Base-by-base conservation (phyloP, 169 alveolate species). In the Ichthyophthirius multifiliis region DNA sequence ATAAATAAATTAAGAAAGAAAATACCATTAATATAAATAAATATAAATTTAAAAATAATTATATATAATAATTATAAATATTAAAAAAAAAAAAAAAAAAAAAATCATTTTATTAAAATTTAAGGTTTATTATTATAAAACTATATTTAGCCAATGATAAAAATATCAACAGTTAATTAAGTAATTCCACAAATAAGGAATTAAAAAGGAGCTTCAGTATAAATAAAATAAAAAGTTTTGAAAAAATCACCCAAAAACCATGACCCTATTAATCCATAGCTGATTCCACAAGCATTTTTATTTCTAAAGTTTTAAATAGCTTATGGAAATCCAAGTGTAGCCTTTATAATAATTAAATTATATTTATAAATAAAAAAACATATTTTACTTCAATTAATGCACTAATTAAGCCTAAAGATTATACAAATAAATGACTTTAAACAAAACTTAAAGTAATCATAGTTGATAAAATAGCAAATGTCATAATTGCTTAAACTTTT, bases 231-330 rank as follows among this genome's bases (percentile, higher is more conserved):
- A 31, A 81, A 71, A 12, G 86, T 81, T n/a, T 81, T 81, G 32
- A 74, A 48, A 20, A 71, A 43, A 30, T 81, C 86, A n/a, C 86
- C 82, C 20, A 67, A 67, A 73, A 81, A 81, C 82, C 86, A 81
- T 15, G 82, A 67, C 30, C 75, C 75, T 5, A 71, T 81, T 55
- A 81, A 47, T 12, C 75, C 65, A 43, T 71, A 71, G 13, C 82
- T 71, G 5, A 81, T 46, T 18, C 86, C 86, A 43, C 48, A 37
- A 3, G 71, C 86, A 37, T 41, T 81, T 48, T 81, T 12, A 43
- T 18, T 37, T 30, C 39, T 12, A 9, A 47, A 44, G 47, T 81
- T 81, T 20, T 73, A 71, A 4, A 81, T 71, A 23, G 74, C 67
- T 73, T 81, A 55, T 27, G 86, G 82, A 16, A 81, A 30, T 5